A percentile compares a stretch with the other conserved stretches of the same genome.
phyloP scores from a whole-genome alignment of 306 rosid genomes.

The Senna tora region DNA sequence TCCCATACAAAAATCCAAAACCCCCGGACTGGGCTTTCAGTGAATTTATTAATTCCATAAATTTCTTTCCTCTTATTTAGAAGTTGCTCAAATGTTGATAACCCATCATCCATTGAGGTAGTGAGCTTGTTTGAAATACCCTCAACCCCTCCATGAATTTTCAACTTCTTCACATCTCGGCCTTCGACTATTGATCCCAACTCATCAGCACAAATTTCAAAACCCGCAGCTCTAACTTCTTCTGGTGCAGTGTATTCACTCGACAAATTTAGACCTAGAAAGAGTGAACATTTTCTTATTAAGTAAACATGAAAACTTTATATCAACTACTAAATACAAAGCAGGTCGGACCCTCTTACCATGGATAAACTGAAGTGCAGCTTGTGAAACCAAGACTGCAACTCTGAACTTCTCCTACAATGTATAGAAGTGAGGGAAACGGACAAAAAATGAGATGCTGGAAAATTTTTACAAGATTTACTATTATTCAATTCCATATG shows the following conservation, averaged over 20 bases:
- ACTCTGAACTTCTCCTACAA: constrained; percentile 95
- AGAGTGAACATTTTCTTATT: constrained; percentile 27
- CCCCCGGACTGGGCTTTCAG: constrained; percentile 81
- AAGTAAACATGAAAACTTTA: not conserved
- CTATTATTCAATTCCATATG: constrained; percentile 12
- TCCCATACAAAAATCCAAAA: constrained; percentile 93
- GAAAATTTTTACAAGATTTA: constrained; percentile 8
- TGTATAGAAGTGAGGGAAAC: constrained; percentile 27
- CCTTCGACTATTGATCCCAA: constrained; percentile 79
- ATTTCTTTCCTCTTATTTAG: constrained; percentile 67
- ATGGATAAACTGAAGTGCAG: constrained; percentile 95
- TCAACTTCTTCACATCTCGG: constrained; percentile 85
- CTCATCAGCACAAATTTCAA: constrained; percentile 86
- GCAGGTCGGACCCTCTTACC: constrained; percentile 55
- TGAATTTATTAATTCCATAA: constrained; percentile 85
- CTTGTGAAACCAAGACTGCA: constrained; percentile 98
- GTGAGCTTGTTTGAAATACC: constrained; percentile 66
- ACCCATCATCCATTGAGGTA: constrained; percentile 64
- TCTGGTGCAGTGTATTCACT: constrained; percentile 77
- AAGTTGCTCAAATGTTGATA: constrained; percentile 67
- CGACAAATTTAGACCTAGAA: constrained; percentile 69
- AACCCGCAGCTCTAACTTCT: constrained; percentile 87
- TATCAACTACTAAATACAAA: constrained; percentile 3
- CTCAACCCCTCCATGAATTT: constrained; percentile 70
- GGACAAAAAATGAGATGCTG: not conserved